Evolutionary conservation across 768 basidiomycete species (phyloP).

Genomic region (Kwoniella shandongensis): DNA sequence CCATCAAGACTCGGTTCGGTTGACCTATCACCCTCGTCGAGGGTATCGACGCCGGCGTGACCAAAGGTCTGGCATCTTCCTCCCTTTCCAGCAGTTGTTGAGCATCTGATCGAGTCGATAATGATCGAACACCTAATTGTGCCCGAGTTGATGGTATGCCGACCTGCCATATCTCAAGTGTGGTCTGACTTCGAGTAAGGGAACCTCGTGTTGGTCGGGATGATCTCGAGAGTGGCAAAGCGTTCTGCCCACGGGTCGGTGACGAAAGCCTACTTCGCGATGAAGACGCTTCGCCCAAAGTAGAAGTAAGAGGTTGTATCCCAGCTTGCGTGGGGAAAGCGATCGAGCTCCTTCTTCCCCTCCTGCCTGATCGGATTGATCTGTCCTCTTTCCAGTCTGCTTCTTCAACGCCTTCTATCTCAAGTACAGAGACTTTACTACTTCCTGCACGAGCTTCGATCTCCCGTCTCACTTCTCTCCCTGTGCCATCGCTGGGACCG

Average conservation of each 20-base stretch:
- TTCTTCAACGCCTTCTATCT: constrained; percentile 14
- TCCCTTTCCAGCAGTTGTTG: constrained; percentile 2
- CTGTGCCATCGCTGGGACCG: constrained; percentile 9
- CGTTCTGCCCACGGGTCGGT: background rate
- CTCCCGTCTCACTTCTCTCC: constrained; percentile 19
- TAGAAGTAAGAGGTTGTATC: background rate
- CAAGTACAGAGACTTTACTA: constrained; percentile 16
- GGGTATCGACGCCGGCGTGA: constrained; percentile 3
- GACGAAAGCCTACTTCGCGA: background rate
- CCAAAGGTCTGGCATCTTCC: constrained; percentile 7
- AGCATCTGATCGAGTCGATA: constrained; percentile 22
- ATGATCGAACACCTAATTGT: constrained; percentile 15
- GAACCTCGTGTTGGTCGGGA: constrained; percentile 7
- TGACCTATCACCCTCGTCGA: constrained; percentile 21
- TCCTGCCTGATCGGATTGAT: constrained; percentile 2
- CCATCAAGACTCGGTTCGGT: constrained; percentile 38
- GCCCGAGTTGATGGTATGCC: constrained; percentile 23
- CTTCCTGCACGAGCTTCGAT: constrained; percentile 23
- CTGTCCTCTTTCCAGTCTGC: constrained; percentile 8
- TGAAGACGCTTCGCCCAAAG: constrained; percentile 12
- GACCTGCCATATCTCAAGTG: constrained; percentile 35
- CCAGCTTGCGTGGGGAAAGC: constrained; percentile 22
- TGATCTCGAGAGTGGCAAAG: constrained; percentile 8
- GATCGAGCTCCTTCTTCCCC: constrained; percentile 23
- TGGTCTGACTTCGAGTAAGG: constrained; percentile 19